Percentiles rank a stretch among this genome's conserved stretches.
phyloP scores from a whole-genome alignment of 1,284 basidiomycete genomes.

The Ganoderma resinaceum region DNA sequence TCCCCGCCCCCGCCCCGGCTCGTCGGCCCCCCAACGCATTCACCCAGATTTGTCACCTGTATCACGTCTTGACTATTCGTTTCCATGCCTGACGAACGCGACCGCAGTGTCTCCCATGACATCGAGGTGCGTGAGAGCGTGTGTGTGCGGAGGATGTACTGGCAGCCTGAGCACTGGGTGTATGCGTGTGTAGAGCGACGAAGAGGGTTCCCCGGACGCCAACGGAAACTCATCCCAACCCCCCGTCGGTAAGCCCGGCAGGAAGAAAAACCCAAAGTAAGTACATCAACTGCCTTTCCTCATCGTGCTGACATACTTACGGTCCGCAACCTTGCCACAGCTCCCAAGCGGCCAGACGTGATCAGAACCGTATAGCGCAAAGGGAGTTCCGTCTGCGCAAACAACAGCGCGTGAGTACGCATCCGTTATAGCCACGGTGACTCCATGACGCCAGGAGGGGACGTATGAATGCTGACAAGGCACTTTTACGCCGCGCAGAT shows the following conservation, averaged over 20 bases:
- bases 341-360: slow-evolving; percentile 84
- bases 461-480: slow-evolving; percentile 15
- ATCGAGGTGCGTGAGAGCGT: slow-evolving; percentile 43
- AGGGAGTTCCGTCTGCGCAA: slow-evolving; percentile 91
- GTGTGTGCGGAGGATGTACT: slow-evolving; percentile 7
- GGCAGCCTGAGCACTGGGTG: slow-evolving; percentile 14
- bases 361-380: slow-evolving; percentile 94
- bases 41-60: slow-evolving; percentile 6
- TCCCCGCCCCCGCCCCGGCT: slow-evolving; percentile 4
- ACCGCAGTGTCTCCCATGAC: slow-evolving; percentile 65
- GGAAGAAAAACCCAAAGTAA: slow-evolving; percentile 88
- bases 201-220: slow-evolving; percentile 61
- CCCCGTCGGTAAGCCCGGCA: slow-evolving; percentile 69
- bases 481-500: slow-evolving; percentile 57
- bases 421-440: slow-evolving; percentile 6
- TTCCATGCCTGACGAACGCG: slow-evolving; percentile 48
- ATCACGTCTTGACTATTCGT: slow-evolving; percentile 5
- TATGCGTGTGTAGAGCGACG: slow-evolving; percentile 56
- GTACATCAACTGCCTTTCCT: slow-evolving; percentile 35
- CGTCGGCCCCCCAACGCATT: neutral
- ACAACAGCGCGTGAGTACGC: slow-evolving; percentile 72
- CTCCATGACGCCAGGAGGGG: neutral
- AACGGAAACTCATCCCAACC: slow-evolving; percentile 35
- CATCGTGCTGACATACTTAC: slow-evolving; percentile 44
- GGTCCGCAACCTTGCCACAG: slow-evolving; percentile 45